Percentiles rank a stretch among this genome's conserved stretches.
phyloP scores from a whole-genome alignment of 495 filamentous ascomycete genomes.

The Trichoderma virens region DNA sequence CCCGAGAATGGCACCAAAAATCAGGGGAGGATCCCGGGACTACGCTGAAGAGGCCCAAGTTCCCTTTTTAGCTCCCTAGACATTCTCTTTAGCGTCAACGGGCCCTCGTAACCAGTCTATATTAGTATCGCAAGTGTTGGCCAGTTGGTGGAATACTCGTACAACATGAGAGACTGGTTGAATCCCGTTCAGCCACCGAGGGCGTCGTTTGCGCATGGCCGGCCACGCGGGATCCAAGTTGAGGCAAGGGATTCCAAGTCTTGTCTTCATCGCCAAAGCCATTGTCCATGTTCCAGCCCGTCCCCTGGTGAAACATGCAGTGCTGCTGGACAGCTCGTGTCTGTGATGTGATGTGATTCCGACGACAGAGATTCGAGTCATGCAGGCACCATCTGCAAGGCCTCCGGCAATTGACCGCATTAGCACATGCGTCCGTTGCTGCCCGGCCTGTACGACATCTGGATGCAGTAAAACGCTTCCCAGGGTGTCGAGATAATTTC shows the following conservation, averaged over 20 bases:
- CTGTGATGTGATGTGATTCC: not conserved
- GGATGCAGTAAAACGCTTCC: not conserved
- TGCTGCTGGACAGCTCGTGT: not conserved
- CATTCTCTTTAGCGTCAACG: slow-evolving; percentile 1
- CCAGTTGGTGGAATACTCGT: too few species aligned
- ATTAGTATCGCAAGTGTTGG: not conserved
- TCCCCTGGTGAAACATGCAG: not conserved
- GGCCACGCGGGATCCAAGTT: too few species aligned
- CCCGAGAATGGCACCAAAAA: not conserved
- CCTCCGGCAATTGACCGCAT: slow-evolving; percentile 7
- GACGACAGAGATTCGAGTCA: not conserved
- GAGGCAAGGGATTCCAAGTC: too few species aligned
- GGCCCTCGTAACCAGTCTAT: too few species aligned
- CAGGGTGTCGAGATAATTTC: not conserved
- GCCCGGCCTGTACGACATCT: not conserved
- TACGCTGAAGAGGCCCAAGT: not conserved
- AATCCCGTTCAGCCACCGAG: too few species aligned
- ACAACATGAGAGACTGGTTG: too few species aligned
- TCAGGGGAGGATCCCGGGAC: not conserved
- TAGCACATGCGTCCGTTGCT: slow-evolving; percentile 6
- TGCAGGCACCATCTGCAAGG: slow-evolving; percentile 4
- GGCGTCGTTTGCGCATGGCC: too few species aligned
- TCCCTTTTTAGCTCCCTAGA: not conserved
- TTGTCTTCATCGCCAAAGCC: not conserved
- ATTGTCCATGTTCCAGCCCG: too few species aligned